Evolutionary conservation across 768 basidiomycete species (phyloP).

Genomic region (Amanita subjunquillea): DNA sequence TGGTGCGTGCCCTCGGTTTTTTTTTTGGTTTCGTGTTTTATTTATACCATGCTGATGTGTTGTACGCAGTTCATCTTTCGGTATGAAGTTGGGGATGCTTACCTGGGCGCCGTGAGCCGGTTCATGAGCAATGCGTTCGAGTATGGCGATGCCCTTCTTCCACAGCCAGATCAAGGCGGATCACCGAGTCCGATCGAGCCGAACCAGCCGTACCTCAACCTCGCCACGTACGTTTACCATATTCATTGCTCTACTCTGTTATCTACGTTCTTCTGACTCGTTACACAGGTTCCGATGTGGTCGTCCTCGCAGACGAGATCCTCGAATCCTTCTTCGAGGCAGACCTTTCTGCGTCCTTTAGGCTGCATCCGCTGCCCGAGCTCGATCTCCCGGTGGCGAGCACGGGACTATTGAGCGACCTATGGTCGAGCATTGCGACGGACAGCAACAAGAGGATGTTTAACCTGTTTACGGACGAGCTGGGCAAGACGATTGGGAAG

Average conservation of each 20-base stretch:
- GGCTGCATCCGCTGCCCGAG: constrained; percentile 60
- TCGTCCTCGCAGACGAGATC: constrained; percentile 92
- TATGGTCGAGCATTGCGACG: constrained; percentile 85
- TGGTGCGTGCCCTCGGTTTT: constrained; percentile 39
- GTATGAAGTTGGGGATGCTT: constrained; percentile 92
- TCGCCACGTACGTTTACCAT: constrained; percentile 56
- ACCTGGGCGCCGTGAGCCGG: constrained; percentile 89
- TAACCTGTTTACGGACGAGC: constrained; percentile 86
- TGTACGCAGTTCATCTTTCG: constrained; percentile 86
- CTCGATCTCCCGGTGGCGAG: constrained; percentile 60
- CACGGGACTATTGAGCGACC: constrained; percentile 64
- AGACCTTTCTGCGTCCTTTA: constrained; percentile 84
- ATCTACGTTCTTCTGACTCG: background rate
- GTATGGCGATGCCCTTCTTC: constrained; percentile 89
- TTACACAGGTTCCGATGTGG: constrained; percentile 86
- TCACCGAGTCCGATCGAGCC: constrained; percentile 42
- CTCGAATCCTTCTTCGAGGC: constrained; percentile 95
- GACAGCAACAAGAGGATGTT: constrained; percentile 91
- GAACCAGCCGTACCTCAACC: constrained; percentile 88
- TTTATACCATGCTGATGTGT: background rate
- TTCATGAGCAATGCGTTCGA: constrained; percentile 99
- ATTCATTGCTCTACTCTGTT: background rate
- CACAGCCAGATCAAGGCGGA: constrained; percentile 33
- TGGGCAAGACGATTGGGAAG: constrained; percentile 89
- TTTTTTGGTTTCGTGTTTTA: background rate